These are phyloP conservation scores for Sistotremastrum niveocremeum DNA, from an alignment of 768 basidiomycete species.

Conservation along the genomic window DNA sequence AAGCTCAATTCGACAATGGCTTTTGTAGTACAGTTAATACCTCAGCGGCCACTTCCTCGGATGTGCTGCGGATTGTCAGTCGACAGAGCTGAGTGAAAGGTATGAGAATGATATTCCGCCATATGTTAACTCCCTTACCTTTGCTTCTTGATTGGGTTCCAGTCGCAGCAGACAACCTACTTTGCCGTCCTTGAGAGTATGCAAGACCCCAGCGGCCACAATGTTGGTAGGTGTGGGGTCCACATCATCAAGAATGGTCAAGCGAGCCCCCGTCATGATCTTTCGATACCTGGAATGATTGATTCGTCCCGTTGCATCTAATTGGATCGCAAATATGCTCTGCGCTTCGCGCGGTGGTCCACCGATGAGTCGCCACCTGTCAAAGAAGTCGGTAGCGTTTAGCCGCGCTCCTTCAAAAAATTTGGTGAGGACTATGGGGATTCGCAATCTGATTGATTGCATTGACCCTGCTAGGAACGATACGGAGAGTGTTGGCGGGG, in stretches of 20 bases:
- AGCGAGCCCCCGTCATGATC: constrained; percentile 62
- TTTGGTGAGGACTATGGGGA: constrained; percentile 81
- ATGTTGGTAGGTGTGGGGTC: constrained; percentile 93
- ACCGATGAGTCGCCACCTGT: constrained; percentile 95
- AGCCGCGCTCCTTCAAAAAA: constrained; percentile 92
- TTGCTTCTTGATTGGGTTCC: constrained; percentile 93
- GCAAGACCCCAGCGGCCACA: constrained; percentile 91
- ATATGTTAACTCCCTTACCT: constrained; percentile 35
- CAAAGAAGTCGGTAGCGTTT: constrained; percentile 79
- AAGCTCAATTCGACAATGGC: constrained; percentile 12
- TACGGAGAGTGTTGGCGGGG: constrained; percentile 65
- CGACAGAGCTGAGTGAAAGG: constrained; percentile 58
- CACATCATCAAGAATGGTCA: constrained; percentile 69
- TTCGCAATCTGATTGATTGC: constrained; percentile 67
- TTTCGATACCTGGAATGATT: constrained; percentile 62
- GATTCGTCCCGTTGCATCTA: constrained; percentile 55
- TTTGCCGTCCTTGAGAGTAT: constrained; percentile 84
- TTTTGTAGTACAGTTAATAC: constrained; percentile 40
- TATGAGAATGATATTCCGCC: neutral
- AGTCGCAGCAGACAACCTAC: constrained; percentile 87
- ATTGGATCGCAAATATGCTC: constrained; percentile 63
- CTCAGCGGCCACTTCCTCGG: constrained; percentile 72
- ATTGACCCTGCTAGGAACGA: constrained; percentile 91
- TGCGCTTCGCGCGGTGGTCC: constrained; percentile 92
- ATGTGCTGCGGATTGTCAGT: constrained; percentile 87